phyloP scores from a whole-genome alignment of 2,329 filamentous ascomycete genomes.

The Diaporthe vaccinii region DNA sequence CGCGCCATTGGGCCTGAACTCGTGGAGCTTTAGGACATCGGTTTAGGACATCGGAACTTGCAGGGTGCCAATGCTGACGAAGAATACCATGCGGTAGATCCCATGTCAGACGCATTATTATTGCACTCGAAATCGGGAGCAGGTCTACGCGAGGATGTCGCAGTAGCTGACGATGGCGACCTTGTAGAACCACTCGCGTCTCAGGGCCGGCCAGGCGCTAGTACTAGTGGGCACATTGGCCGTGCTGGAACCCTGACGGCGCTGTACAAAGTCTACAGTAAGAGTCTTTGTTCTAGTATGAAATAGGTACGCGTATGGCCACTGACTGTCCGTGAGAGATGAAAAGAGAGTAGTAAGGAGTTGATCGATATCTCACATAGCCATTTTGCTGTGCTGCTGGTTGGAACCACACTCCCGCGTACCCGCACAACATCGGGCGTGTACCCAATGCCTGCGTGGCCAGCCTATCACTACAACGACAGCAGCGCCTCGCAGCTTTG shows the following conservation, averaged over 20 bases:
- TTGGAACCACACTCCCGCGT: not conserved
- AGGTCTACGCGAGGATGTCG: not conserved
- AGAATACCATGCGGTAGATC: not conserved
- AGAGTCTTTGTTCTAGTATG: not conserved
- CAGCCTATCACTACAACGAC: slow-evolving; percentile 9
- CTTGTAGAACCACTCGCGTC: not conserved
- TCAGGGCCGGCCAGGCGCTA: not conserved
- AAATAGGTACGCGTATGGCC: not conserved
- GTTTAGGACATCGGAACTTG: too few species aligned
- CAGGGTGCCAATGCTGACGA: not conserved
- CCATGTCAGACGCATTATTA: not conserved
- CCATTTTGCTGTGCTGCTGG: slow-evolving; percentile 18
- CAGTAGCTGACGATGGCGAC: not conserved
- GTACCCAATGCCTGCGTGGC: slow-evolving; percentile 7
- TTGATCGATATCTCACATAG: slow-evolving; percentile 5
- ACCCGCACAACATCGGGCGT: not conserved
- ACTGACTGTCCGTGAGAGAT: not conserved
- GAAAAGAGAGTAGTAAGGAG: not conserved
- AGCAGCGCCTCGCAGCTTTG: slow-evolving; percentile 2
- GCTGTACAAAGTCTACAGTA: not conserved
- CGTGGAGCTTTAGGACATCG: too few species aligned
- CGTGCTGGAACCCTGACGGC: not conserved
- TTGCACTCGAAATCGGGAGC: not conserved
- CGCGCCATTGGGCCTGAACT: too few species aligned
- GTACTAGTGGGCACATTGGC: not conserved